phyloP scores from a whole-genome alignment of 768 basidiomycete genomes.

The Suillus americanus region DNA sequence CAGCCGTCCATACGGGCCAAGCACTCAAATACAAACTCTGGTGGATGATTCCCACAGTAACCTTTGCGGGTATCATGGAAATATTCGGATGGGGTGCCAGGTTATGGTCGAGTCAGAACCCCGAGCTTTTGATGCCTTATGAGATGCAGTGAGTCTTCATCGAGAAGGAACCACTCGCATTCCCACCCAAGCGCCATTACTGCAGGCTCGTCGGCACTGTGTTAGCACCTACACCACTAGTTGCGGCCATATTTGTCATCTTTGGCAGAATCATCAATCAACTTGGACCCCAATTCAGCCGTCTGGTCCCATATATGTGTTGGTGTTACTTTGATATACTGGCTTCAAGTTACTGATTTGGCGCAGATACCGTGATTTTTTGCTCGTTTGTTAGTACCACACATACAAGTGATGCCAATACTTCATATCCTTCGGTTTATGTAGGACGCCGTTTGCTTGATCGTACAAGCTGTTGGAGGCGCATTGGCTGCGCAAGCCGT shows the following conservation, averaged over 20 bases:
- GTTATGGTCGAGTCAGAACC: constrained; percentile 44
- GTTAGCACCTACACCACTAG: constrained; percentile 53
- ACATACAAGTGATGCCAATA: background rate
- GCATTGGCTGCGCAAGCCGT: constrained; percentile 43
- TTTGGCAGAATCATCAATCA: constrained; percentile 44
- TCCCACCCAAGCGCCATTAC: background rate
- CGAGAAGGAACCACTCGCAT: background rate
- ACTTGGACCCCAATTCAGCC: constrained; percentile 52
- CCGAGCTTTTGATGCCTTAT: constrained; percentile 30
- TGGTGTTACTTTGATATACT: constrained; percentile 4
- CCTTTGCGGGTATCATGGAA: constrained; percentile 49
- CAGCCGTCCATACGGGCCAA: constrained; percentile 50
- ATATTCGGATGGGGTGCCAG: constrained; percentile 55
- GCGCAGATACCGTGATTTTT: constrained; percentile 13
- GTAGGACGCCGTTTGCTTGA: constrained; percentile 37
- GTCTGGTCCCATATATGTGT: constrained; percentile 37
- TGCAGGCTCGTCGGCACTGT: constrained; percentile 39
- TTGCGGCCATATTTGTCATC: constrained; percentile 57
- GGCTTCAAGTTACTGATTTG: background rate
- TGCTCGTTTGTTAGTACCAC: constrained; percentile 10
- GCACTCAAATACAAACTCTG: constrained; percentile 44
- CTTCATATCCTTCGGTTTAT: background rate
- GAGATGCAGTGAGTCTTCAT: constrained; percentile 41
- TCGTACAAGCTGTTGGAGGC: constrained; percentile 42
- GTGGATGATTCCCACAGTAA: constrained; percentile 52